Percentiles rank a stretch among this genome's conserved stretches.
Evolutionary conservation across 129 eudicot genomes (phyloP).

Genomic region (Centrapalus pauciflorus): DNA sequence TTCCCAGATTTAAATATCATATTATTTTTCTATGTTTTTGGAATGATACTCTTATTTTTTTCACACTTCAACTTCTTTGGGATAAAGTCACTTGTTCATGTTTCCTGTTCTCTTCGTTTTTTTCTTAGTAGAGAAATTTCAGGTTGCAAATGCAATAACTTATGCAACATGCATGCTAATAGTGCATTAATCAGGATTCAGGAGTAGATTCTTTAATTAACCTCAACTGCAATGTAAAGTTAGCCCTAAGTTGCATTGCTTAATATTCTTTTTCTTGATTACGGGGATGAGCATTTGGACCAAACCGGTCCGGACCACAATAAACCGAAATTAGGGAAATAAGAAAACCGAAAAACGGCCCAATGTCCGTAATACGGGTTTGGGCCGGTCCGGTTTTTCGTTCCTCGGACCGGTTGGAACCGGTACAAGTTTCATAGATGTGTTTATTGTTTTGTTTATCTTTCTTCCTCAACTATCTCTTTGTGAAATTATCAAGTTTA

Average conservation of each 20-base stretch:
- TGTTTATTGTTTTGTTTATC: no score
- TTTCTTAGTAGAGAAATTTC: not conserved
- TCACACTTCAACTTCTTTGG: not conserved
- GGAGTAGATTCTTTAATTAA: not conserved
- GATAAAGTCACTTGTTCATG: not conserved
- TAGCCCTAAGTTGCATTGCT: slow-evolving; percentile 2
- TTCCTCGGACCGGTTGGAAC: no score
- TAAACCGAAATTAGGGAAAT: no score
- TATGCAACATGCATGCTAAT: not conserved
- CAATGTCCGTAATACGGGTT: no score
- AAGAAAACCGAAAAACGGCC: no score
- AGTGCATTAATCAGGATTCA: not conserved
- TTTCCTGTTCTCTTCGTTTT: not conserved
- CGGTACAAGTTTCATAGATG: no score
- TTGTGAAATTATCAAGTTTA: no score
- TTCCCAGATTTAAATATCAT: not conserved
- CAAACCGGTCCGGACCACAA: no score
- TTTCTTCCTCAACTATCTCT: no score
- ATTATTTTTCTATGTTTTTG: not conserved
- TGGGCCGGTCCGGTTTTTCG: no score
- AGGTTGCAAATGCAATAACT: not conserved
- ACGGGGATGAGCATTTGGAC: not conserved
- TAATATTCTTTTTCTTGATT: slow-evolving; percentile 1
- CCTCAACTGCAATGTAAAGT: not conserved
- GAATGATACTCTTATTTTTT: not conserved